Conservation (phyloP, 306 rosid species). For the Ceratonia siliqua region DNA sequence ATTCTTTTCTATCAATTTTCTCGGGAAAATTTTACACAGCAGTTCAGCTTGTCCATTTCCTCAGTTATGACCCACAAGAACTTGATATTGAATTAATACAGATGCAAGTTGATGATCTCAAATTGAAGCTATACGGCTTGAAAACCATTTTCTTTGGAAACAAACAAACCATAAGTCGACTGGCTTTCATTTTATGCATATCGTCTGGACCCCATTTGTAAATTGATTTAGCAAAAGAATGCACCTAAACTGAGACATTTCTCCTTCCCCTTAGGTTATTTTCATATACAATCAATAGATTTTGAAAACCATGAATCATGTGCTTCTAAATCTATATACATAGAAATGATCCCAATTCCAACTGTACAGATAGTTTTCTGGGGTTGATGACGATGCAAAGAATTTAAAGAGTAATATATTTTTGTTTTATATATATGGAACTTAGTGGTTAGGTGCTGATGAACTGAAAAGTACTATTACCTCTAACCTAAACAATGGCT, state of each 20-base stretch:
- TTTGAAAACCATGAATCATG: not conserved
- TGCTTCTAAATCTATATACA: not conserved
- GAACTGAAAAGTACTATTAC: too few species aligned
- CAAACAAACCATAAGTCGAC: not conserved
- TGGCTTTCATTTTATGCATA: not conserved
- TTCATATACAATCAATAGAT: not conserved
- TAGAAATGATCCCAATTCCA: not conserved
- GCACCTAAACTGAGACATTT: not conserved
- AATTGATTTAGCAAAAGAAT: not conserved
- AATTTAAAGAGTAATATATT: not conserved
- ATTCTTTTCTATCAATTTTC: constrained; percentile 20
- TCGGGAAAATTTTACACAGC: not conserved
- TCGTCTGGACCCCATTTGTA: not conserved
- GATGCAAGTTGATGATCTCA: not conserved
- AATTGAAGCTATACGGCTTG: not conserved
- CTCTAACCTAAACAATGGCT: too few species aligned
- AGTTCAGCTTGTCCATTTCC: not conserved
- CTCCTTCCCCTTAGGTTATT: constrained; percentile 13
- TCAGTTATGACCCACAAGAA: not conserved
- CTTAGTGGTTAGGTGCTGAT: not conserved
- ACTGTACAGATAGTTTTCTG: not conserved
- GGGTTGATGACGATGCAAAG: not conserved
- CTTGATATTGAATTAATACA: not conserved
- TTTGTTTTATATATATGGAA: not conserved
- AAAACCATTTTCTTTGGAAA: not conserved